Percentiles rank a stretch among this genome's conserved stretches.
Evolutionary conservation across 495 filamentous ascomycete genomes (phyloP).

Genomic region (Chlorociboria aeruginascens): DNA sequence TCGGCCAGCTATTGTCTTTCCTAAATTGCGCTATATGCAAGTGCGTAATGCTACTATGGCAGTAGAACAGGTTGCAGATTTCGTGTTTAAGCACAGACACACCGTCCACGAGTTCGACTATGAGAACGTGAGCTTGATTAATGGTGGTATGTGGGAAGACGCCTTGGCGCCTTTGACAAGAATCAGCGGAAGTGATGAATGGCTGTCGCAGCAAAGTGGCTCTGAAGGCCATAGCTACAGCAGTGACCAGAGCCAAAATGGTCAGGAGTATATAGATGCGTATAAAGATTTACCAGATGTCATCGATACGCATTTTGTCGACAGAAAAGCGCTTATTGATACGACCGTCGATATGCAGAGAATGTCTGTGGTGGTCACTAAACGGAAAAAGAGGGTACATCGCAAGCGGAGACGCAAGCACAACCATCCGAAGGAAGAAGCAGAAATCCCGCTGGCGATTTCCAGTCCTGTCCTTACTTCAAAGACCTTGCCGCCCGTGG

Average conservation of each 20-base stretch:
- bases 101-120: conserved; percentile 62
- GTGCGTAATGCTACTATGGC: conserved; percentile 56
- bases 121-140: conserved; percentile 50
- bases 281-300: conserved; percentile 12
- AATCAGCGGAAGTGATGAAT: conserved; percentile 39
- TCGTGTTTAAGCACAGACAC: conserved; percentile 47
- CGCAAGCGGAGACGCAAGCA: conserved; percentile 29
- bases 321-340: conserved; percentile 24
- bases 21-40: conserved; percentile 46
- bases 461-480: conserved; percentile 35
- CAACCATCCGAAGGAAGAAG: conserved; percentile 19
- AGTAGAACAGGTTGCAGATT: conserved; percentile 48
- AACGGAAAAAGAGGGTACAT: conserved; percentile 33
- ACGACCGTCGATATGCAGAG: conserved; percentile 30
- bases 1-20: conserved; percentile 41
- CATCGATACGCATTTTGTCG: conserved; percentile 1
- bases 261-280: conserved; percentile 16
- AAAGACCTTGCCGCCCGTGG: conserved; percentile 27
- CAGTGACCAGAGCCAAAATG: conserved; percentile 7
- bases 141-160: conserved; percentile 58
- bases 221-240: conserved; percentile 13
- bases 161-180: conserved; percentile 53
- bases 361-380: conserved; percentile 31
- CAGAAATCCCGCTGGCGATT: conserved; percentile 22
- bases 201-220: conserved; percentile 34